Evolutionary conservation across 1,284 basidiomycete species (phyloP), one percentile per base, ranked within the genome.

Genomic region (Trichosporon sp.): DNA sequence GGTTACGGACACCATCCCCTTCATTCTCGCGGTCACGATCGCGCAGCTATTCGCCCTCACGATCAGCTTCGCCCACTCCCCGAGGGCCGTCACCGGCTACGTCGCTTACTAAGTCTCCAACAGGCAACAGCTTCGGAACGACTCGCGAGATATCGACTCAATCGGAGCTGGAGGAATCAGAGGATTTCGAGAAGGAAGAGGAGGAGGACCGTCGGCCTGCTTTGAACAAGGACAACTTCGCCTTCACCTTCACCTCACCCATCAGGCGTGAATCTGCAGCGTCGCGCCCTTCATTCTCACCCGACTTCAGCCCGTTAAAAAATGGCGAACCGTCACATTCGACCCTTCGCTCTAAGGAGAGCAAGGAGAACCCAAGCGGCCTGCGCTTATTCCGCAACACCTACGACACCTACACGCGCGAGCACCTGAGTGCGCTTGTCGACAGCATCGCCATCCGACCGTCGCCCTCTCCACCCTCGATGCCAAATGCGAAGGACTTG

Each of bases 331-430:
- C 73, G 2, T 70, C 73, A 0, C 73, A 75, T 52, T 76, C 72
- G 3, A 74, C 72, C 1, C 37, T 73, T 7, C 69, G 71, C 58
- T 54, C 49, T 31, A 54, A 54, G 49, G 49, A 54, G 49, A 54
- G 49, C 29, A 54, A n/a, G 27, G 49, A 10, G 21, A 54, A 54
- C 27, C 27, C 49, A 19, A 8, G 16, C 14, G 88, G 87, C 14
- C 84, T 94, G 8, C 88, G 88, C 5, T 83, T 95, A 33, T 96
- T 96, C 81, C 89, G 92, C 72, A 90, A 92, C 67, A 74, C 73
- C 3, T 95, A 95, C 75, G 94, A 97, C 78, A 95, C 94, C 0
- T 92, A 90, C 74, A 96, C 93, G 2, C 86, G 92, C 36, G 90
- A 95, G 49, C 91, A 95, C 75, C 86, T 97, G 57, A 91, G 90